phyloP scores from a whole-genome alignment of 352 stramenopile genomes.

The Phytophthora brassicae region DNA sequence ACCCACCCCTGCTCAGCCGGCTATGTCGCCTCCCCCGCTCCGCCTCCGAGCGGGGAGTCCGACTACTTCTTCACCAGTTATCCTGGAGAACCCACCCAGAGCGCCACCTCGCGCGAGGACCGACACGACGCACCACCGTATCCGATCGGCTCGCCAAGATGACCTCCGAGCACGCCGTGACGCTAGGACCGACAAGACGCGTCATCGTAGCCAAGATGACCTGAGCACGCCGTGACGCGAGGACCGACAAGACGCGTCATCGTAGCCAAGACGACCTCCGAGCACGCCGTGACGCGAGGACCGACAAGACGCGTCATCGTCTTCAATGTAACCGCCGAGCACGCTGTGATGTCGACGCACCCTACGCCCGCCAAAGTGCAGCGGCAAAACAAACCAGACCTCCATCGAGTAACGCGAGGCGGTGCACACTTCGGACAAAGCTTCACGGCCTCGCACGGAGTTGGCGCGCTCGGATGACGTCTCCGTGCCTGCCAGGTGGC shows the following conservation, averaged over 20 bases:
- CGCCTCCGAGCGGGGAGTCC: not conserved
- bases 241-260: not conserved
- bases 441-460: not conserved
- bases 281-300: not conserved
- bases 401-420: not conserved
- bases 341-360: too few relatives aligned
- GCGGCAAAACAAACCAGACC: not conserved
- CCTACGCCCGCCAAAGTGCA: not conserved
- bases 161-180: not conserved
- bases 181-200: too few relatives aligned
- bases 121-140: not conserved
- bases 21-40: not conserved
- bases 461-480: not conserved
- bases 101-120: not conserved
- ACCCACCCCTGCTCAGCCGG: not conserved
- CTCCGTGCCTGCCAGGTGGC: slow-evolving; percentile 1
- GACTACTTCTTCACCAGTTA: not conserved
- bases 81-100: not conserved
- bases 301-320: too few relatives aligned
- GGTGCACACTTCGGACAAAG: not conserved
- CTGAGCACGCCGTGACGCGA: too few relatives aligned
- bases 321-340: too few relatives aligned
- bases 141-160: not conserved
- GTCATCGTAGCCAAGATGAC: too few relatives aligned
- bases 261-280: not conserved